Evolutionary conservation across 73 alveolate genomes (phyloP), one percentile per base, ranked within the genome.

Genomic region (Stentor coeruleus): DNA sequence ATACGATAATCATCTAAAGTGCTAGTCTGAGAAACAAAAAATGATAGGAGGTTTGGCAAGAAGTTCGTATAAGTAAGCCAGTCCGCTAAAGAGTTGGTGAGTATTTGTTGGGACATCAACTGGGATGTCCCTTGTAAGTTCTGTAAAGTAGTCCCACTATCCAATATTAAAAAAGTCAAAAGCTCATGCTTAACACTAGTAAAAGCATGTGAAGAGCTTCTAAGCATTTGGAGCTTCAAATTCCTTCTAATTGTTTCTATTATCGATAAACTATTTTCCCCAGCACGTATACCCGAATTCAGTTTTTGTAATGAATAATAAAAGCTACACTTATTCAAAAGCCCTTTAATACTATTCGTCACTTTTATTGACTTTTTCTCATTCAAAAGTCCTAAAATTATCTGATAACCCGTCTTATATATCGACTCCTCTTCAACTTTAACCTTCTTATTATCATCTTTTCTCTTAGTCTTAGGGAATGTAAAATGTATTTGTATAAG

Each of bases 361-460:
- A 66, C 40, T 66, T 66, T 66, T 31, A 66, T 1, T 1, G 79
- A 66, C 79, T 66, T 66, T 66, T 66, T 66, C 33, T 66, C 79
- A 0, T 20, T 66, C 2, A 20, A 20, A 37, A 66, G n/a, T 2
- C 79, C 79, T 31, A 66, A 20, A 20, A 66, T 20, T 20, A 66
- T 31, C 2, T 66, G 40, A 66, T 66, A 66, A 20, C 42, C 79
- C 33, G 79, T 66, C 37, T 66, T 66, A 33, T 11, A 66, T 20
- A 37, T 26, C 15, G n/a, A 20, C 79, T 66, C 79, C 1, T 66
- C 79, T 66, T 66, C 79, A 26, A 31, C 15, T 31, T 66, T 66
- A 1, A 11, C 49, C 39, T 66, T 66, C 33, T 66, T 66, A 26
- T 11, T 40, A 1, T 20, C 79, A 0, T 66, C 79, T 66, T 66